Percentiles rank a stretch among this genome's conserved stretches.
Evolutionary conservation across 345 rosid species (phyloP).

Genomic region (Cardamine chenopodiifolia): DNA sequence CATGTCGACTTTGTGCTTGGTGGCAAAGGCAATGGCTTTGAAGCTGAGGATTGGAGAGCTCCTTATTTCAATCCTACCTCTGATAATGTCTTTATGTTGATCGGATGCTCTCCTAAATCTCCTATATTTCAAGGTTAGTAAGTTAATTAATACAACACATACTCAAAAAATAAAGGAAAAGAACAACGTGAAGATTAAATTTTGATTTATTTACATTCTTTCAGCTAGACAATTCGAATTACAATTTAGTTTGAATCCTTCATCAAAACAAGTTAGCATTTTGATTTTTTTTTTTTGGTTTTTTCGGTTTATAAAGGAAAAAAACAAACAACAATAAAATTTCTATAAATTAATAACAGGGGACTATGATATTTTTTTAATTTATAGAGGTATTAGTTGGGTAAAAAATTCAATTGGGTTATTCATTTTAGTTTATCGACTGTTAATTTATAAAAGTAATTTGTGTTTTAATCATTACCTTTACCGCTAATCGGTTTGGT

Average conservation of each 20-base stretch:
- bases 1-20: conserved; percentile 77
- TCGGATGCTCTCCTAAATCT: conserved; percentile 78
- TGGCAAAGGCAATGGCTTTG: conserved; percentile 80
- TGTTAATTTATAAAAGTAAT: too few species aligned
- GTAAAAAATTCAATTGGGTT: too few species aligned
- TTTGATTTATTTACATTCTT: neutral
- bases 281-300: neutral
- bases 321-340: neutral
- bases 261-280: neutral
- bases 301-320: neutral
- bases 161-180: too few species aligned
- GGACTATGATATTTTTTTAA: too few species aligned
- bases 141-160: neutral
- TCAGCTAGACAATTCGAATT: neutral
- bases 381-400: too few species aligned
- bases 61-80: conserved; percentile 70
- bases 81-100: conserved; percentile 83
- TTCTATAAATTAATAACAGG: too few species aligned
- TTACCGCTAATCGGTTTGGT: neutral
- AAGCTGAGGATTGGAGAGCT: conserved; percentile 71
- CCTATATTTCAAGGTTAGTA: conserved; percentile 66
- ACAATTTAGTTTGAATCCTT: neutral
- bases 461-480: neutral
- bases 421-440: too few species aligned
- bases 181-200: neutral